A percentile compares a stretch with the other conserved stretches of the same genome.
Evolutionary conservation across 2,329 filamentous ascomycete species (phyloP).

Genomic region (Hypoxylon sp.): DNA sequence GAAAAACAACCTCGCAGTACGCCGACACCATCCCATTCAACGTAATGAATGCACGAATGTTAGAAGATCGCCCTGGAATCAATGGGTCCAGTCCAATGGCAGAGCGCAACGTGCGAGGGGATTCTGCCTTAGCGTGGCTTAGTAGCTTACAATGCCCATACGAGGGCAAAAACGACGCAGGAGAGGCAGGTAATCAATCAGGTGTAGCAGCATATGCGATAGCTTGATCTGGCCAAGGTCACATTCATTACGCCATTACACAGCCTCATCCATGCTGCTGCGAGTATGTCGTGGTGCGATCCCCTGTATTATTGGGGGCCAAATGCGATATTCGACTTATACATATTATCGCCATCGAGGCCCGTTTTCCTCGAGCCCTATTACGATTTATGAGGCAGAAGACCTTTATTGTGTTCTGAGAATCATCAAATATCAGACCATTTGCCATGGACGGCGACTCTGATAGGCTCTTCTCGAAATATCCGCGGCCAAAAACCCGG

Average conservation of each 20-base stretch:
- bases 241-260: too few relatives aligned
- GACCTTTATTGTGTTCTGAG: background rate
- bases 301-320: background rate
- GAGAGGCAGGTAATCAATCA: background rate
- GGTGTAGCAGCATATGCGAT: too few relatives aligned
- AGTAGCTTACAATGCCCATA: background rate
- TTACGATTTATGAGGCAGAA: background rate
- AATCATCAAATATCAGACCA: background rate
- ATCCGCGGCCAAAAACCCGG: background rate
- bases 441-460: background rate
- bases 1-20: slow-evolving; percentile 1
- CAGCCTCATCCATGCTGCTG: background rate
- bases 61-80: too few relatives aligned
- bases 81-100: background rate
- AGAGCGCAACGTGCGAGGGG: background rate
- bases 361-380: background rate
- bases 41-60: too few relatives aligned
- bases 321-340: background rate
- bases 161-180: background rate
- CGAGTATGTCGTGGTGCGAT: background rate
- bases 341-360: background rate
- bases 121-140: background rate
- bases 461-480: background rate
- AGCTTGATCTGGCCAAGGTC: background rate
- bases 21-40: background rate